Percentiles rank a stretch among this genome's conserved stretches.
phyloP scores from a whole-genome alignment of 2,329 filamentous ascomycete genomes.

The Fusarium fracticaudum region DNA sequence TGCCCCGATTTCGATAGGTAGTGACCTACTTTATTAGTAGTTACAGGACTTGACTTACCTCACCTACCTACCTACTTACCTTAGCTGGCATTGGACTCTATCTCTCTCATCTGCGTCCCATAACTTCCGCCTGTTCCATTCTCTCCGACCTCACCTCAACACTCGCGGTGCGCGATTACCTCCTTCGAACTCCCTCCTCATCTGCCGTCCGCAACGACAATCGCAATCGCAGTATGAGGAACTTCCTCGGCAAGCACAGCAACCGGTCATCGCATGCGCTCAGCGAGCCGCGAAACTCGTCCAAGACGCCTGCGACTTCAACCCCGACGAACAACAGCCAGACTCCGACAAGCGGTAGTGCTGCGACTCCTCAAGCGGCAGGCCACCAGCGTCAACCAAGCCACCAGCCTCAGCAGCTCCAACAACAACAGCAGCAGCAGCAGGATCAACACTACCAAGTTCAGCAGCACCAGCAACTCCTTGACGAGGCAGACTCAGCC shows the following conservation, averaged over 20 bases:
- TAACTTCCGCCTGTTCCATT: conserved; percentile 9
- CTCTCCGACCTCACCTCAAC: conserved; percentile 16
- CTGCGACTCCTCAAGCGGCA: conserved; percentile 29
- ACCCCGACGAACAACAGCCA: conserved; percentile 19
- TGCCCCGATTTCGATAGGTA: conserved; percentile 23
- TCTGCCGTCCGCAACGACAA: conserved; percentile 25
- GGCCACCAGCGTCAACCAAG: conserved; percentile 31
- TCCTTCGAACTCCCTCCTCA: neutral
- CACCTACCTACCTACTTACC: neutral
- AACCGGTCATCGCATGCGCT: conserved; percentile 67
- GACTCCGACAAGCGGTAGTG: conserved; percentile 36
- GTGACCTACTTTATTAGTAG: neutral
- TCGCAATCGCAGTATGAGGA: conserved; percentile 55
- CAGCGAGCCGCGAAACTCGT: conserved; percentile 55
- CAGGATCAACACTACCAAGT: no score
- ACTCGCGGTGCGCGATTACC: conserved; percentile 17
- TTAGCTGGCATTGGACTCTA: neutral
- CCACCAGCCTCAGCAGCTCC: conserved; percentile 22
- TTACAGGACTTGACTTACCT: conserved; percentile 1
- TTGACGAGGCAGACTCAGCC: no score
- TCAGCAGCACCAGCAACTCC: no score
- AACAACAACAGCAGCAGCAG: conserved; percentile 7
- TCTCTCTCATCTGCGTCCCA: conserved; percentile 26
- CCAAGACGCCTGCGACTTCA: conserved; percentile 23
- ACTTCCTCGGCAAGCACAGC: conserved; percentile 65